Evolutionary conservation across 352 stramenopile species (phyloP).

Genomic region (Aphanomyces astaci): DNA sequence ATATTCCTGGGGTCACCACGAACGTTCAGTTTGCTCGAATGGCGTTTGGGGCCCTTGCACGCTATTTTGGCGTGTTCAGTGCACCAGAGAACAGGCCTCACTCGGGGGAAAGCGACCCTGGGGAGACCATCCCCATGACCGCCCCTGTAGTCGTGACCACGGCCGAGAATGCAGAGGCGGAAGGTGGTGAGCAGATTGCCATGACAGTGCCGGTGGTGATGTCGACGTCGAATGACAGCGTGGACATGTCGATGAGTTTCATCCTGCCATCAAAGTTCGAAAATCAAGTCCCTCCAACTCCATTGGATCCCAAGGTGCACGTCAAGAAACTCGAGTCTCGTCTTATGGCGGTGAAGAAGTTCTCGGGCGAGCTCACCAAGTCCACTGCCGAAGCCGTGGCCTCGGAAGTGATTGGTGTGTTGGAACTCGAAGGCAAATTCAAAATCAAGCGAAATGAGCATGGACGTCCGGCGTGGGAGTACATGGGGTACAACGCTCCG

Average conservation of each 20-base stretch:
- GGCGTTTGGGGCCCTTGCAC: slow-evolving; percentile 17
- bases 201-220: slow-evolving; percentile 25
- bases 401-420: not conserved
- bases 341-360: slow-evolving; percentile 13
- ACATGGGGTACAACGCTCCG: slow-evolving; percentile 10
- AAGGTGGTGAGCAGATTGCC: slow-evolving; percentile 3
- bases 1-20: not conserved
- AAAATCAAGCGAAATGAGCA: not conserved
- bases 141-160: not conserved
- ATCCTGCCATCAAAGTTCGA: slow-evolving; percentile 23
- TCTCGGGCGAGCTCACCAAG: slow-evolving; percentile 8
- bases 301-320: slow-evolving; percentile 6
- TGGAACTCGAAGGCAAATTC: not conserved
- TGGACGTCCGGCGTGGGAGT: slow-evolving; percentile 14
- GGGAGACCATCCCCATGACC: not conserved
- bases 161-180: not conserved
- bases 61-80: slow-evolving; percentile 25
- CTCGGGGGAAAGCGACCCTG: not conserved
- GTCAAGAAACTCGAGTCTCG: not conserved
- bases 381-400: not conserved
- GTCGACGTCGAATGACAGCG: not conserved
- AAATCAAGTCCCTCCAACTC: not conserved
- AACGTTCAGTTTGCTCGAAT: not conserved
- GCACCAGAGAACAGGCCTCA: slow-evolving; percentile 1
- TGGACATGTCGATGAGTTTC: slow-evolving; percentile 16